Evolutionary conservation across 2,329 filamentous ascomycete genomes (phyloP).

Genomic region (Colletotrichum sp.): DNA sequence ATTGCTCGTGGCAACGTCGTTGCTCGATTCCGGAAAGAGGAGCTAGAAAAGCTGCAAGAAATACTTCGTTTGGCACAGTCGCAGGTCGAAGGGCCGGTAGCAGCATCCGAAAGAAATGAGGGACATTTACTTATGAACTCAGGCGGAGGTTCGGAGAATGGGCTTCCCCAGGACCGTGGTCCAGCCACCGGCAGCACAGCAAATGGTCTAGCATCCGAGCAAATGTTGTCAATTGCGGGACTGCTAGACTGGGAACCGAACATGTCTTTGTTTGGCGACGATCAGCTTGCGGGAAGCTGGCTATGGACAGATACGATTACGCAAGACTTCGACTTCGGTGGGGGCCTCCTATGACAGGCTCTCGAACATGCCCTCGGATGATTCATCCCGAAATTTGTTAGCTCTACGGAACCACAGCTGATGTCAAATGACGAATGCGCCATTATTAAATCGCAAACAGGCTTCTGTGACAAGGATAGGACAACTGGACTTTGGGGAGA

Average conservation of each 20-base stretch:
- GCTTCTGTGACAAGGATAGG: not conserved
- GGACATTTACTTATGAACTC: not conserved
- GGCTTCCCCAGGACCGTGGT: not conserved
- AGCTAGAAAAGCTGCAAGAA: slow-evolving; percentile 3
- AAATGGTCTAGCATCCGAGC: not conserved
- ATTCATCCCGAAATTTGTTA: not conserved
- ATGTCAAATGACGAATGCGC: not conserved
- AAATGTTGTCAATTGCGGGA: not conserved
- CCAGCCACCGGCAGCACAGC: not conserved
- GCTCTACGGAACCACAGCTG: not conserved
- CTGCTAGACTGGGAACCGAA: not conserved
- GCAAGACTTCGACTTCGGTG: not conserved
- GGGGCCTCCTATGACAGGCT: not conserved
- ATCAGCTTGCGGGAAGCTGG: not conserved
- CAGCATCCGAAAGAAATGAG: not conserved
- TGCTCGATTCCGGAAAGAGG: not conserved
- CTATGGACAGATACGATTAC: not conserved
- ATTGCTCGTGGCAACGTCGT: not conserved
- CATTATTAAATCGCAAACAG: not conserved
- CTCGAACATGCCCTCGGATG: not conserved
- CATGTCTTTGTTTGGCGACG: not conserved
- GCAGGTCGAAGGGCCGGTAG: not conserved
- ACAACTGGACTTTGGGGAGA: not conserved
- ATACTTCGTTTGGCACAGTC: not conserved
- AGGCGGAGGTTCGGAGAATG: not conserved